phyloP scores from a whole-genome alignment of 148 eudicot genomes.

The Selenicereus undatus region DNA sequence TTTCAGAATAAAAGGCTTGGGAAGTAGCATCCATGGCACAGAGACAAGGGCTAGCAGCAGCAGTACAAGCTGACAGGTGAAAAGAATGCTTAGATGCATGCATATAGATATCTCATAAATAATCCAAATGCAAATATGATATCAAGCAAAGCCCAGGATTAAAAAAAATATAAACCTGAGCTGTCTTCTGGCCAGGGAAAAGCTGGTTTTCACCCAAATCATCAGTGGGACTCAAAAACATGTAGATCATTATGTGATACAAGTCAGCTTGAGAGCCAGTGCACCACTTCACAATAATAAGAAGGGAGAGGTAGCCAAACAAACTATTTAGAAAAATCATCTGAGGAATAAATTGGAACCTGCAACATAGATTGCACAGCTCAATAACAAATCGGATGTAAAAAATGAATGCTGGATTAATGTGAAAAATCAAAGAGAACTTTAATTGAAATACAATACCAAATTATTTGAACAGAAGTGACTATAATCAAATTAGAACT shows the following conservation, averaged over 20 bases:
- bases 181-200: conserved; percentile 73
- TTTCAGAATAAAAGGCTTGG: conserved; percentile 91
- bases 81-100: conserved; percentile 11
- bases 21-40: conserved; percentile 98
- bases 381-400: not conserved
- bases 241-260: conserved; percentile 59
- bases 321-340: conserved; percentile 54
- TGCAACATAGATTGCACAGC: conserved; percentile 22
- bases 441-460: not conserved
- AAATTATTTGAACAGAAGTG: not conserved
- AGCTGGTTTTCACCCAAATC: conserved; percentile 93
- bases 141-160: conserved; percentile 3
- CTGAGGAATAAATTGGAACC: conserved; percentile 58
- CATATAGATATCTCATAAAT: not conserved
- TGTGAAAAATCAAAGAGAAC: not conserved
- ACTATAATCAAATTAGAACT: not conserved
- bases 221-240: conserved; percentile 72
- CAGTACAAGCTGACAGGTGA: conserved; percentile 56
- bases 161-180: conserved; percentile 50
- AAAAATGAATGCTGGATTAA: not conserved
- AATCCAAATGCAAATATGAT: not conserved
- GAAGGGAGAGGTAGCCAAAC: conserved; percentile 56
- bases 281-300: conserved; percentile 53
- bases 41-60: conserved; percentile 75
- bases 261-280: conserved; percentile 65